Conservation (phyloP, 202 grass and related monocot genomes). For the Tripidium arundinaceum region DNA sequence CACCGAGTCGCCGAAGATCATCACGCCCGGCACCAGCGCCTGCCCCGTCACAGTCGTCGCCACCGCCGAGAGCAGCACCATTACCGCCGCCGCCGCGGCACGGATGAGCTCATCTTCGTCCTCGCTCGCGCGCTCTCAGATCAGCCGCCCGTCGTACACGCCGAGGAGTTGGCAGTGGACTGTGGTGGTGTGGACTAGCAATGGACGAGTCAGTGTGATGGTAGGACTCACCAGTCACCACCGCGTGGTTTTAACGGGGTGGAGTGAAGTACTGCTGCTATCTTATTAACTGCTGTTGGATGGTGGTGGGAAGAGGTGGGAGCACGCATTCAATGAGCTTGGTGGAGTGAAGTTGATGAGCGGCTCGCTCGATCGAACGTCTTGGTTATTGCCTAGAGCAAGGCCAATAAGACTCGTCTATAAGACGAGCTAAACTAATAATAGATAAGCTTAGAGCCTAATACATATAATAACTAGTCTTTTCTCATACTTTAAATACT, state of each 20-base stretch:
- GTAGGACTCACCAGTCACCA: no score
- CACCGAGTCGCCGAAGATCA: slow-evolving; percentile 91
- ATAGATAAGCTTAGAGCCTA: no score
- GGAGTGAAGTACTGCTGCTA: not conserved
- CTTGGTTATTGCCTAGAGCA: no score
- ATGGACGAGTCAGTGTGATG: no score
- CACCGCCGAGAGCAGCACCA: not conserved
- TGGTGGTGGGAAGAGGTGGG: not conserved
- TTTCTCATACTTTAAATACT: no score
- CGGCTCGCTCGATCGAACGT: not conserved
- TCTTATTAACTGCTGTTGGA: not conserved
- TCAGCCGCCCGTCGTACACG: no score
- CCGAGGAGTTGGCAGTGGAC: not conserved
- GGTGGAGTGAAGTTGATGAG: not conserved
- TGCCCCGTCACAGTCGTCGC: slow-evolving; percentile 32
- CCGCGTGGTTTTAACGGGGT: slow-evolving; percentile 24
- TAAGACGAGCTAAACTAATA: no score
- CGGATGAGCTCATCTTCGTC: not conserved
- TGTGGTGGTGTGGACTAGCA: not conserved
- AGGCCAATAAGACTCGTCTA: no score
- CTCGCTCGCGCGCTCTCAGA: no score
- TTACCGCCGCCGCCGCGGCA: not conserved
- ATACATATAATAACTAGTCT: no score
- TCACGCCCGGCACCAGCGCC: slow-evolving; percentile 78
- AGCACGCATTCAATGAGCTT: slow-evolving; percentile 1